These are phyloP conservation scores for Calycina herbarum DNA, from an alignment of 2,329 filamentous ascomycete species.

Conservation along the genomic window DNA sequence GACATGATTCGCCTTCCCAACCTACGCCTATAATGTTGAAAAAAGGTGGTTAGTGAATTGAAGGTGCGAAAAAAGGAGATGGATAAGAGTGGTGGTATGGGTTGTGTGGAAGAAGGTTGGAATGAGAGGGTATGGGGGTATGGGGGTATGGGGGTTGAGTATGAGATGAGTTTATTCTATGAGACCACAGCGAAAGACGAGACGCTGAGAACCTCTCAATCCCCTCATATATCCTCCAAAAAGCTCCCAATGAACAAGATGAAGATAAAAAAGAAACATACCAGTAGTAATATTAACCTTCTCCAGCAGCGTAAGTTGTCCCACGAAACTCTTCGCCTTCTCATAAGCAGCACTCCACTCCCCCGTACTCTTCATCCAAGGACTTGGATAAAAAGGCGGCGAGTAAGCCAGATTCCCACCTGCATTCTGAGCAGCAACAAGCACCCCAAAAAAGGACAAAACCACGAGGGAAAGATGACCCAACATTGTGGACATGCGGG, in stretches of 20 bases:
- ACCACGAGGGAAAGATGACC: slow-evolving; percentile 14
- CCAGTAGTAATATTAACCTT: slow-evolving; percentile 95
- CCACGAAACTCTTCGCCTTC: slow-evolving; percentile 68
- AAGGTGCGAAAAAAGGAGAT: background rate
- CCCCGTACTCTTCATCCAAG: slow-evolving; percentile 32
- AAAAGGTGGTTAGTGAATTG: background rate
- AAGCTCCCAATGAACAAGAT: no score
- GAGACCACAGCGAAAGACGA: no score
- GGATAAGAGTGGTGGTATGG: no score
- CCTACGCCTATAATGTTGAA: slow-evolving; percentile 6
- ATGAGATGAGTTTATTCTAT: no score
- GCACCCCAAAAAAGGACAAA: slow-evolving; percentile 7
- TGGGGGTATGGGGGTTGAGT: no score
- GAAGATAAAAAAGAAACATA: slow-evolving; percentile 41
- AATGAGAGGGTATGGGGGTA: no score
- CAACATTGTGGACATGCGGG: slow-evolving; percentile 12
- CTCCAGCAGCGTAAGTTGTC: slow-evolving; percentile 74
- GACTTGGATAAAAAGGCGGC: slow-evolving; percentile 34
- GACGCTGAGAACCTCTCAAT: no score
- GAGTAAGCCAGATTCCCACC: slow-evolving; percentile 3
- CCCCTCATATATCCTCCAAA: no score
- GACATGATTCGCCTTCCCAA: slow-evolving; percentile 34
- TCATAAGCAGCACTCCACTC: slow-evolving; percentile 70
- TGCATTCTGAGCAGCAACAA: background rate
- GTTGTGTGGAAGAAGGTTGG: no score